Evolutionary conservation across 306 rosid species (phyloP).

Genomic region (Quercus engelmannii): DNA sequence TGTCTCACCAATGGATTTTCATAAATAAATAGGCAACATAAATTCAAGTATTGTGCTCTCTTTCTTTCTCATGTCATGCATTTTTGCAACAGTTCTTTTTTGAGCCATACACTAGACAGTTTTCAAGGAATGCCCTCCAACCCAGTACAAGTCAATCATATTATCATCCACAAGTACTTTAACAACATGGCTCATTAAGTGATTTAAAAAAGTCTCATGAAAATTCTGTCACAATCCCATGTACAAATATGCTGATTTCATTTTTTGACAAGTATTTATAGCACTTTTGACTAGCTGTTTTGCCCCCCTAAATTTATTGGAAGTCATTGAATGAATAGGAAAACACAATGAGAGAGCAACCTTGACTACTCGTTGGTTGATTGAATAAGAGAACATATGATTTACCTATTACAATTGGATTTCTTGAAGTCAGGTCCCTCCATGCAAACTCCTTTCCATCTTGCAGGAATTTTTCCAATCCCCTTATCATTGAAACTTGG

Average conservation of each 20-base stretch:
- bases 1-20: not conserved
- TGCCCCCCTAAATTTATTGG: not conserved
- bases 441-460: slow-evolving; percentile 93
- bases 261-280: no score
- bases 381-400: slow-evolving; percentile 5
- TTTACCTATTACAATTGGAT: slow-evolving; percentile 84
- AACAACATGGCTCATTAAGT: no score
- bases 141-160: no score
- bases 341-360: not conserved
- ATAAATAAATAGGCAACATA: no score
- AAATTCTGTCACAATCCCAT: no score
- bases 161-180: no score
- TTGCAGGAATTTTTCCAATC: slow-evolving; percentile 66
- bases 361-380: not conserved
- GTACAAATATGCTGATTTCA: no score
- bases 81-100: not conserved
- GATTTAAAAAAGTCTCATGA: no score
- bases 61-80: not conserved
- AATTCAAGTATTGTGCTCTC: not conserved
- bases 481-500: slow-evolving; percentile 77
- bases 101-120: no score
- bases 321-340: not conserved
- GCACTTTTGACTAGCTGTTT: not conserved
- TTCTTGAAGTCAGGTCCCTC: slow-evolving; percentile 73
- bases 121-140: no score